Evolutionary conservation across 2,329 filamentous ascomycete species (phyloP), one percentile per base, ranked within the genome.

Genomic region (Paracoccidioides lutzii): DNA sequence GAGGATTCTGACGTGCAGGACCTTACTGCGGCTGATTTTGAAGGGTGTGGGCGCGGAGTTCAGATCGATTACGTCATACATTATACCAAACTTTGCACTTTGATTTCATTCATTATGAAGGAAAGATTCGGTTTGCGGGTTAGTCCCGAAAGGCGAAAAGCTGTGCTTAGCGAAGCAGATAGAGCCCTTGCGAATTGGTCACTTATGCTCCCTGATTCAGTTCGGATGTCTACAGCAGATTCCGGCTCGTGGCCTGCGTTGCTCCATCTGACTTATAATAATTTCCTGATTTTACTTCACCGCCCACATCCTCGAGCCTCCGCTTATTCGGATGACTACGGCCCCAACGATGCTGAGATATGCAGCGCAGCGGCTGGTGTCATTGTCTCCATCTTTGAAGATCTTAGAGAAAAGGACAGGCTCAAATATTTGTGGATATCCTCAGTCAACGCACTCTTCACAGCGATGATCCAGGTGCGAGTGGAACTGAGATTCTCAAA

Each of bases 1-100:
- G 75, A 79, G 48, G 77, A 80, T 55, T 77, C 72, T 10, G 77
- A 80, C 62, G 74, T 77, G 1, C 71, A 71, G 12, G 68, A 70
- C 22, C 68, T 79, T 37, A 70, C 69, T 4, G 62, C 63, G 9
- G 68, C 68, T 2, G 72, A 79, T 63, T 78, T 79, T 53, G 69
- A 76, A 58, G 75, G 73, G 10, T 75, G 73, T 57, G 73, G 75
- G 2, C 56, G 67, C 7, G 67, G 69, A 12, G 76, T 78, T 22
- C 70, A 73, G 60, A 60, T 67, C 9, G 72, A 75, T 30, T 75
- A 70, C 56, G 72, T 73, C 15, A 75, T 77, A 30, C 71, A 78
- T 37, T 76, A 77, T 51, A 73, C 75, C 2, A 72, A 73, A 41
- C 69, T 80, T 0, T 79, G 77, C 57, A 70, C 75, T 22, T 75